Evolutionary conservation across 495 filamentous ascomycete genomes (phyloP), one percentile per base, ranked within the genome.

Genomic region (Cairneyella variabilis): DNA sequence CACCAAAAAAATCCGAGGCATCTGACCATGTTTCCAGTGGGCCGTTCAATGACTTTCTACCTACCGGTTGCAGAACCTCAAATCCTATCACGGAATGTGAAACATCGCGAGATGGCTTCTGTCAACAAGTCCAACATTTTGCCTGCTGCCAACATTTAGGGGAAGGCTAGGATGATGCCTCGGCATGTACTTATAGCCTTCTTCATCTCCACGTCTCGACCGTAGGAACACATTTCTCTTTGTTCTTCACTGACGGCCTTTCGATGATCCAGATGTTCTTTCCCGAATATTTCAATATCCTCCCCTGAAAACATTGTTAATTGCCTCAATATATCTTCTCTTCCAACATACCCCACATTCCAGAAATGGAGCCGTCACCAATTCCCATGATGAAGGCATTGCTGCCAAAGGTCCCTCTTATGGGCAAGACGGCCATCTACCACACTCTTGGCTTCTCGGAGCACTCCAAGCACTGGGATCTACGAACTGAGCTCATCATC

Each of bases 401-500:
- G 18, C 37, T 89, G 17, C 67, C 75, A 22, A 76, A 83, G 53
- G 60, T 90, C 2, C 90, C 90, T 0, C 62, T 89, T 22, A 71
- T 93, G 38, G 44, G 84, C 8, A 84, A 83, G 59, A 83, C 83
- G 3, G 69, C 84, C 18, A n/a, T 91, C 12, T 71, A 77, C 28
- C 88, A 95, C 67, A 64, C 82, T 2, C 69, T 95, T 14, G 75
- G 74, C 25, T 66, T 85, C 47, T 87, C 89, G 0, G 74, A 82
- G 18, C 82, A 77, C 2, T 78, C 85, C 0, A 76, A 80, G 18
- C 89, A 92, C 73, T 83, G 90, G 66, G 87, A 95, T 62, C 69
- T 97, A 11, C 79, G 83, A 30, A 92, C 88, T 10, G 86, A 86
- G 36, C 62, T 97, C 44, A 85, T 76, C 0, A 73, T 93, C 50